Base-by-base conservation (phyloP, 139 green algal genomes). In the Coelastrella sp. region DNA sequence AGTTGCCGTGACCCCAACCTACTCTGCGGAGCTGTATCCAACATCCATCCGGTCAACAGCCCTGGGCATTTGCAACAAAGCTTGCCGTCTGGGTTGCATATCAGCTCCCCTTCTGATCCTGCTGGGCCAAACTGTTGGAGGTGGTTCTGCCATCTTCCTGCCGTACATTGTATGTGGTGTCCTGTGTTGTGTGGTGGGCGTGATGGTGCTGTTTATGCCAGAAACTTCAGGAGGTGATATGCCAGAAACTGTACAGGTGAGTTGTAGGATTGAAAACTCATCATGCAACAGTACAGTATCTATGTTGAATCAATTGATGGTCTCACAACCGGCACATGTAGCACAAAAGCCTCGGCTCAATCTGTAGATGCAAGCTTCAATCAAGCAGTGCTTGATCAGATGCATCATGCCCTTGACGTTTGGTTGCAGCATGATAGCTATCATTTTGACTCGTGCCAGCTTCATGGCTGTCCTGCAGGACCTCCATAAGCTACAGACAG, bases 31-130 rank as follows among this genome's bases (percentile, higher is more conserved):
- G 53, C 34, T 83, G 21, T 73, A 60, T 7, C 76, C 76, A 8
- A 83, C 76, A 4, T 57, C 19, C 0, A 32, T 73, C 11, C 76
- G 76, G 23, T 74, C 57, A 4, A 62, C 57, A 27, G 76, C n/a
- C n/a, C 50, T 83, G 35, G 76, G 76, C 59, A 71, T 83, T n/a
- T 72, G 38, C 38, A 72, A 37, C 40, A 62, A 83, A 48, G 76
- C 51, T 17, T 66, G 43, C 43, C 27, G 73, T 3, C 5, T 48
- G 19, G 73, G 73, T 4, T 81, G 48, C 41, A 43, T 81, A 25
- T 30, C n/a, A 23, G 73, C 73, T 6, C 73, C 73, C 8, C 67
- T 68, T 7, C 13, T 81, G 17, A 53, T 81, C 0, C 43, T 81
- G 32, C 45, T 81, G 45, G 73, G 73, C 2, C 9, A 25, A 45